These are phyloP conservation scores for Ganoderma sp. DNA, from an alignment of 1,284 basidiomycete species.

Conservation along the genomic window DNA sequence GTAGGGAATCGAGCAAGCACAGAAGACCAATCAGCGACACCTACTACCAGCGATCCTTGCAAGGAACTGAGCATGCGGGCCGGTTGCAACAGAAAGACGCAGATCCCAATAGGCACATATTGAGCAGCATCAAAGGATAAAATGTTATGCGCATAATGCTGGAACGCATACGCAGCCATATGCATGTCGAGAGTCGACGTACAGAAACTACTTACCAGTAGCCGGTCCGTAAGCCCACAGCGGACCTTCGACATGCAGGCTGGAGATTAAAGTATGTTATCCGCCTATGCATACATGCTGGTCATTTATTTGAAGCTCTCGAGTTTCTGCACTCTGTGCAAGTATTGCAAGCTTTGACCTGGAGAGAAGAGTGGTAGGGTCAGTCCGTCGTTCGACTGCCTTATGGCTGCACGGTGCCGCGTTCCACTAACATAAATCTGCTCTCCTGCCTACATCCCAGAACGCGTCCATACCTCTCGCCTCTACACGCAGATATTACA, in stretches of 20 bases:
- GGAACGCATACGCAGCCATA: background rate
- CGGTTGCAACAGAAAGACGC: background rate
- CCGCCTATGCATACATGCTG: background rate
- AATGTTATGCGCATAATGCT: background rate
- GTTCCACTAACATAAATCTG: background rate
- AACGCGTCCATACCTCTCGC: background rate
- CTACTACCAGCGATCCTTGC: background rate
- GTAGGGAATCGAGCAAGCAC: background rate
- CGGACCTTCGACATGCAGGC: background rate
- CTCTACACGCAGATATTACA: background rate
- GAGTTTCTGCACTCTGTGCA: background rate
- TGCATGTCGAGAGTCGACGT: background rate
- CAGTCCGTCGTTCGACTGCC: background rate
- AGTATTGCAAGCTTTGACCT: background rate
- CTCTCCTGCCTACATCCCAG: background rate
- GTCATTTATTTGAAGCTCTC: background rate
- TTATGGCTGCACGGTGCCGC: background rate
- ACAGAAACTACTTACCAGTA: background rate
- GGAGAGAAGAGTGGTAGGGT: background rate
- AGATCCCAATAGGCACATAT: background rate
- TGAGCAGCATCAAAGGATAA: background rate
- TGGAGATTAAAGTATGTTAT: background rate
- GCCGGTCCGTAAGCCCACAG: background rate
- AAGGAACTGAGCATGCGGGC: background rate
- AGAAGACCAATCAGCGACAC: background rate